Percentiles rank a stretch among this genome's conserved stretches.
Evolutionary conservation across 176 grass and related monocot species (phyloP).

Genomic region (Puya raimondii): DNA sequence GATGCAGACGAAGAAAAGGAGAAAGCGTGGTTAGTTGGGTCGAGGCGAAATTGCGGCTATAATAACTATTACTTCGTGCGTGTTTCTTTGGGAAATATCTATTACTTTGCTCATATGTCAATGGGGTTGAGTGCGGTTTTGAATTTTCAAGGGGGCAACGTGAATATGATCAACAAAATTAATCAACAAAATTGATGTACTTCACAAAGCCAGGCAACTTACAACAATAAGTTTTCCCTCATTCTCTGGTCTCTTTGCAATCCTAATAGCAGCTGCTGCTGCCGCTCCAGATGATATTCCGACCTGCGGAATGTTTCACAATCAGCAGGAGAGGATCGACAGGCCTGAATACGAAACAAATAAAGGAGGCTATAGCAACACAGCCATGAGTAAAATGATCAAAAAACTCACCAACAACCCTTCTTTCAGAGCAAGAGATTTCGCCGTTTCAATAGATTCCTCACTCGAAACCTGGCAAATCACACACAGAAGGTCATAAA

Average conservation of each 20-base stretch:
- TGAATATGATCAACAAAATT: too few relatives aligned
- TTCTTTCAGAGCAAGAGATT: slow-evolving; percentile 72
- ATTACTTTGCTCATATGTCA: background rate
- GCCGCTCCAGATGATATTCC: slow-evolving; percentile 88
- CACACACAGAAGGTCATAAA: background rate
- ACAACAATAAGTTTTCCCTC: slow-evolving; percentile 82
- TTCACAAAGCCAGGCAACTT: slow-evolving; percentile 18
- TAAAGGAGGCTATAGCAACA: background rate
- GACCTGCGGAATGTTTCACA: slow-evolving; percentile 31
- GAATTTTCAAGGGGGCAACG: too few relatives aligned
- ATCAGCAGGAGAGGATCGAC: background rate
- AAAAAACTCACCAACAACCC: slow-evolving; percentile 53
- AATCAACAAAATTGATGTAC: too few relatives aligned
- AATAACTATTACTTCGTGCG: too few relatives aligned
- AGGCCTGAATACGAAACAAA: background rate
- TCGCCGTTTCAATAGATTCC: slow-evolving; percentile 76
- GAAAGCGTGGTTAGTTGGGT: too few relatives aligned
- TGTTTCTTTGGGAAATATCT: background rate
- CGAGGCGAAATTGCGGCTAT: too few relatives aligned
- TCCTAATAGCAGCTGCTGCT: slow-evolving; percentile 52
- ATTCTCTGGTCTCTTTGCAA: slow-evolving; percentile 73
- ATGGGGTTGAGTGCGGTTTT: too few relatives aligned
- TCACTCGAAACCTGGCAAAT: slow-evolving; percentile 61
- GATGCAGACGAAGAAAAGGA: too few relatives aligned
- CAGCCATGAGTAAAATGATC: background rate